phyloP scores from a whole-genome alignment of 176 grass and related monocot genomes.

The Secale cereale region DNA sequence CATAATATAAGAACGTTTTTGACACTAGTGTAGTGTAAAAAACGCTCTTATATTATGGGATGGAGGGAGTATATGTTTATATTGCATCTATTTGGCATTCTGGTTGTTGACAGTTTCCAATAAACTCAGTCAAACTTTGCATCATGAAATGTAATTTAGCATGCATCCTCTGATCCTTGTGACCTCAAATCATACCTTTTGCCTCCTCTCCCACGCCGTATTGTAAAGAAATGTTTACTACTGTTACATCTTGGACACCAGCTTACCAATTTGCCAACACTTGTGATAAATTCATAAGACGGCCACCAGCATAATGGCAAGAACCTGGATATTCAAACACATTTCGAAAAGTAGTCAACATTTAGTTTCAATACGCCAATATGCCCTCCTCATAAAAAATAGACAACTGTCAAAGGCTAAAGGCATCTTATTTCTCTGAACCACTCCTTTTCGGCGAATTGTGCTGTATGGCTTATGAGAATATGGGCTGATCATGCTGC shows the following conservation, averaged over 20 bases:
- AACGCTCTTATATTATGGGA: no score
- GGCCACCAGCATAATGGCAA: background rate
- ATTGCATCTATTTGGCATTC: no score
- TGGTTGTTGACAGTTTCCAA: no score
- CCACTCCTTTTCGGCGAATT: background rate
- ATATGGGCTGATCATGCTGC: background rate
- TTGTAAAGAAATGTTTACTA: background rate
- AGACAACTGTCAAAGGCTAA: background rate
- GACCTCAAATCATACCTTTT: background rate
- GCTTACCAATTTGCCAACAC: background rate
- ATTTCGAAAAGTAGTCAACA: constrained; percentile 18
- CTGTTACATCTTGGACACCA: background rate
- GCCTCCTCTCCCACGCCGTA: background rate
- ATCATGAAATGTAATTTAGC: background rate
- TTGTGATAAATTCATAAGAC: background rate
- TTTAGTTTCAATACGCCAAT: background rate
- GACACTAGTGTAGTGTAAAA: no score
- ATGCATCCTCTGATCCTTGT: background rate
- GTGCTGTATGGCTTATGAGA: background rate
- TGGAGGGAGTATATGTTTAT: no score
- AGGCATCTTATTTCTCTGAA: background rate
- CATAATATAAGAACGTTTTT: no score
- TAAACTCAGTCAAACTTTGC: no score
- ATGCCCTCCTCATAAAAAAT: background rate
- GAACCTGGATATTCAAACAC: background rate